phyloP scores from a whole-genome alignment of 2,329 filamentous ascomycete genomes.

The Emmonsiellopsis sp. region DNA sequence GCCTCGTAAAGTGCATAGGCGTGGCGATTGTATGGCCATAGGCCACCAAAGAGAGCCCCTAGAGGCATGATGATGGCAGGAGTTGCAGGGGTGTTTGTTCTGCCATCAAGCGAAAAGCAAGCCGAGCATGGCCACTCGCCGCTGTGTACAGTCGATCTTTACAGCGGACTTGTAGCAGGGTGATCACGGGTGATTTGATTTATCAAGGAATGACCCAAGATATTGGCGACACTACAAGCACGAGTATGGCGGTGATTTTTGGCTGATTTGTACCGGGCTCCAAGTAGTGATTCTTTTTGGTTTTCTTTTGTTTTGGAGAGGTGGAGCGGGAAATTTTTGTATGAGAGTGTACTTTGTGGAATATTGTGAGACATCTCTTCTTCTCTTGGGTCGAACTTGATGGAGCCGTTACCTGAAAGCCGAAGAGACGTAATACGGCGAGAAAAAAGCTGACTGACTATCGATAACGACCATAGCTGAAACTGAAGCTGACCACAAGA shows the following conservation, averaged over 20 bases:
- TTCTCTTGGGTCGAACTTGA: constrained; percentile 25
- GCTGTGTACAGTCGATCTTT: not conserved
- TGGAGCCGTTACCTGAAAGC: constrained; percentile 32
- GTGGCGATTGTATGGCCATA: constrained; percentile 1
- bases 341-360: not conserved
- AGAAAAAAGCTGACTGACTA: constrained; percentile 29
- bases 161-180: not conserved
- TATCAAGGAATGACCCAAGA: not conserved
- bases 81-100: not conserved
- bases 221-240: constrained; percentile 12
- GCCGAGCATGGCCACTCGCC: not conserved
- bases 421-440: constrained; percentile 28
- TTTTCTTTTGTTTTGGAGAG: not conserved
- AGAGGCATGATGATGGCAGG: constrained; percentile 2
- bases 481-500: constrained; percentile 33
- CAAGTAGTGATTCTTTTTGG: not conserved
- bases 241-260: constrained; percentile 1
- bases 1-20: constrained; percentile 7
- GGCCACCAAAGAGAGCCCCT: constrained; percentile 3
- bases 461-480: constrained; percentile 29
- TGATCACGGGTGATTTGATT: constrained; percentile 1
- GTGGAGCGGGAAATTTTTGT: not conserved
- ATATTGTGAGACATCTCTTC: constrained; percentile 4
- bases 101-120: not conserved
- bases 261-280: constrained; percentile 1